These are phyloP conservation scores for Gynochthodes officinalis DNA, from an alignment of 257 asterid genomes.

Conservation along the genomic window DNA sequence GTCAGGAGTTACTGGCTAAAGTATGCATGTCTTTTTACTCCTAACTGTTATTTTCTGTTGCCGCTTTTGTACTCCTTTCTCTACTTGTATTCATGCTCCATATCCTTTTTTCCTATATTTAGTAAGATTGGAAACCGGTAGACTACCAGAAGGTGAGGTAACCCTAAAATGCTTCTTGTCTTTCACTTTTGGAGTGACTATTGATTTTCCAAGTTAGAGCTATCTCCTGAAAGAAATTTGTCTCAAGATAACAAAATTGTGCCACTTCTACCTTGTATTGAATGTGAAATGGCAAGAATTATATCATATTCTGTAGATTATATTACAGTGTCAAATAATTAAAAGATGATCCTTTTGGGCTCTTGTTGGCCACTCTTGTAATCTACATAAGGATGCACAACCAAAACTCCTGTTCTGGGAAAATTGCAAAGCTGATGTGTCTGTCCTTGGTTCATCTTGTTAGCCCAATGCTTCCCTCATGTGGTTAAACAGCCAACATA, in stretches of 20 bases:
- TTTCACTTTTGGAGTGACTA: neutral
- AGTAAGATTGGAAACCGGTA: neutral
- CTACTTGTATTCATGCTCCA: neutral
- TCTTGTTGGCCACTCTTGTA: neutral
- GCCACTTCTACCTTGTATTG: neutral
- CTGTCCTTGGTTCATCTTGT: neutral
- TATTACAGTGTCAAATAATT: neutral
- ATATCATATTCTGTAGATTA: neutral
- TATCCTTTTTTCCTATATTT: neutral
- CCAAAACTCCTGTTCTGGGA: neutral
- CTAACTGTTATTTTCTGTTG: neutral
- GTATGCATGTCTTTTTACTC: constrained; percentile 40
- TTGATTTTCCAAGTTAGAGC: neutral
- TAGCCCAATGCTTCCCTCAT: neutral
- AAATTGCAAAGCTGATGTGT: neutral
- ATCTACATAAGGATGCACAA: neutral
- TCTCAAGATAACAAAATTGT: neutral
- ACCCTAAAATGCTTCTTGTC: neutral
- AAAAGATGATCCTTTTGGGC: neutral
- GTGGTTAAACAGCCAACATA: neutral
- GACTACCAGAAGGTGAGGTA: neutral
- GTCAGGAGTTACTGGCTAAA: constrained; percentile 89
- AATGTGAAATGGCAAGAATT: neutral
- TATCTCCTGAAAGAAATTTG: neutral
- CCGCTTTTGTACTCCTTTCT: neutral